These are phyloP conservation scores for Agaricus bisporus DNA, from an alignment of 768 basidiomycete species.

Conservation along the genomic window DNA sequence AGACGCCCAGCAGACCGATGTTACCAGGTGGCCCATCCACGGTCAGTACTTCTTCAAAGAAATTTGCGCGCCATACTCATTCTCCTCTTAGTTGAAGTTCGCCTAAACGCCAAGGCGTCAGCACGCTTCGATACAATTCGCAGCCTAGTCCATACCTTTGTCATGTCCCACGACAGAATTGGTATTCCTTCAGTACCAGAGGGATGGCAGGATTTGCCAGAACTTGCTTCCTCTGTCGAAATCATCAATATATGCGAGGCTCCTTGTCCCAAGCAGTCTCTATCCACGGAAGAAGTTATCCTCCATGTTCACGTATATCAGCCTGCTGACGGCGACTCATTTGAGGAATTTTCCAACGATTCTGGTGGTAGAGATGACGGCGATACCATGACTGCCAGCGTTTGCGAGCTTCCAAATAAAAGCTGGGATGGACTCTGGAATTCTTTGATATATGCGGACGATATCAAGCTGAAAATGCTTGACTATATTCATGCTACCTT, in stretches of 20 bases:
- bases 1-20: background rate
- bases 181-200: slow-evolving; percentile 62
- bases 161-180: slow-evolving; percentile 57
- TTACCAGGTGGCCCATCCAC: slow-evolving; percentile 58
- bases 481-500: slow-evolving; percentile 95
- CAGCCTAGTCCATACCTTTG: slow-evolving; percentile 50
- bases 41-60: slow-evolving; percentile 27
- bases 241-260: slow-evolving; percentile 69
- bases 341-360: slow-evolving; percentile 68
- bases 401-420: slow-evolving; percentile 81
- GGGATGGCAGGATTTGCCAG: slow-evolving; percentile 75
- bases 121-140: slow-evolving; percentile 74
- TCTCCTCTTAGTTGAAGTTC: slow-evolving; percentile 67
- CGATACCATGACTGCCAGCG: slow-evolving; percentile 81
- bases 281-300: slow-evolving; percentile 50
- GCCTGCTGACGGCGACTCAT: slow-evolving; percentile 57
- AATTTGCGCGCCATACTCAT: background rate
- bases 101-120: slow-evolving; percentile 60
- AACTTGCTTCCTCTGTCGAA: slow-evolving; percentile 71
- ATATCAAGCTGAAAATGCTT: slow-evolving; percentile 82
- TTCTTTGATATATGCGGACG: slow-evolving; percentile 75
- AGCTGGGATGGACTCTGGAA: slow-evolving; percentile 93
- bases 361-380: slow-evolving; percentile 58
- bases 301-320: slow-evolving; percentile 90
- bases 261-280: slow-evolving; percentile 45